Evolutionary conservation across 345 rosid species (phyloP).

Genomic region (Eucalyptus erythrocorys): DNA sequence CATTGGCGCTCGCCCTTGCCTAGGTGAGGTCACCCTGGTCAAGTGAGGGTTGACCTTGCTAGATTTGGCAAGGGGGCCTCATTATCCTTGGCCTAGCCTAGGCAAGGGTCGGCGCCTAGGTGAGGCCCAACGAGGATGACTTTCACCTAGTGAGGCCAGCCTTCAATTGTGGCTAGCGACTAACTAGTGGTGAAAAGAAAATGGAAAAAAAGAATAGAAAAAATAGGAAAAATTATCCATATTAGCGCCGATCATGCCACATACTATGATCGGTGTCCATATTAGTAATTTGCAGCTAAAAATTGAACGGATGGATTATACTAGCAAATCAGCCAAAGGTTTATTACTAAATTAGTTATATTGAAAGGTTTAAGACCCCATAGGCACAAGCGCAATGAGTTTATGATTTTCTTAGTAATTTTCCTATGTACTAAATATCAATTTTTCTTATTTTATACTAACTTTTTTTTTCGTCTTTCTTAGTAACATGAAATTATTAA

Average conservation of each 20-base stretch:
- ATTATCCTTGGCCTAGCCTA: too few species aligned
- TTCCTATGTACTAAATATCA: neutral
- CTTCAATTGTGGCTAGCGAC: neutral
- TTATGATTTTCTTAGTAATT: neutral
- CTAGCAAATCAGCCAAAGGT: neutral
- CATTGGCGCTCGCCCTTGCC: too few species aligned
- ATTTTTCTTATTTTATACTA: neutral
- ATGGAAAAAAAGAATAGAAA: neutral
- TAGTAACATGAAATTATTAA: neutral
- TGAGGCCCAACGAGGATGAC: too few species aligned
- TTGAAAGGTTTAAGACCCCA: too few species aligned
- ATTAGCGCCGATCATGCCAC: neutral
- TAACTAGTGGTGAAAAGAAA: neutral
- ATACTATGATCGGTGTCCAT: accelerated
- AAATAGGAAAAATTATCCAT: neutral
- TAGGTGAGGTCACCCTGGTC: too few species aligned
- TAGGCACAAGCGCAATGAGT: neutral
- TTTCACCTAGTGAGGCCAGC: neutral
- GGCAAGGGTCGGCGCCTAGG: too few species aligned
- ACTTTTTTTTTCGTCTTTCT: neutral
- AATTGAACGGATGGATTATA: neutral
- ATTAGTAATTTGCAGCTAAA: neutral
- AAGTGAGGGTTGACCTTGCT: too few species aligned
- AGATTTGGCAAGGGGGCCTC: neutral
- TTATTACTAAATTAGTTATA: neutral